Evolutionary conservation across 1,284 basidiomycete genomes (phyloP), one percentile per base, ranked within the genome.

Genomic region (Phaffia rhodozyma): DNA sequence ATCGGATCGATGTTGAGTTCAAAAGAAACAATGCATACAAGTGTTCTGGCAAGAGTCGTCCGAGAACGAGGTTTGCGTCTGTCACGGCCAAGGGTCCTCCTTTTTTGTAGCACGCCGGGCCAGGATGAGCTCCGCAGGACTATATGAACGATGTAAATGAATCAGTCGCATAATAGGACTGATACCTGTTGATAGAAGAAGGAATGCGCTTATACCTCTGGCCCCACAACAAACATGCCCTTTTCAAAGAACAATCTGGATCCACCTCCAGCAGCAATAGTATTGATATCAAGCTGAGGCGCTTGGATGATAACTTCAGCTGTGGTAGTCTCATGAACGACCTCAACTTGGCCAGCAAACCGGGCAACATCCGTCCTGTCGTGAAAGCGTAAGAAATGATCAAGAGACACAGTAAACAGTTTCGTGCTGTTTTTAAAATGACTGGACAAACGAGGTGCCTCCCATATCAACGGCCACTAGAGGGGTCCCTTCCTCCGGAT

Each of bases 271-370:
- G 89, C 89, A 0, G 89, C 89, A 49, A 89, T 86, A 11, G 89
- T 91, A 75, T 91, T 90, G 75, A 90, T 89, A 71, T 89, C 87
- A 20, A 90, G 79, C 72, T 94, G 91, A 0, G 90, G 89, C 18
- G 84, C 86, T 71, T 91, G 87, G 63, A 97, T 89, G 0, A 86
- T 86, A 16, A 94, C 85, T 0, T 91, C 90, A 0, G 91, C 91
- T 0, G 91, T 91, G 0, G 87, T 90, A 0, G 91, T 91, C 74
- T 97, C 91, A 73, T 89, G 91, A 0, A 91, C 87, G 29, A 86
- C 81, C 73, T 94, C 90, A 72, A 89, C 93, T 30, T 84, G 79
- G 0, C 91, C 91, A 29, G 85, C 86, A 72, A 85, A 94, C 13
- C 91, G 82, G 4, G 89, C 91, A 0, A 96, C 91, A 71, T 96